Conservation (phyloP, 768 basidiomycete species). For the Lactarius akahatsu region DNA sequence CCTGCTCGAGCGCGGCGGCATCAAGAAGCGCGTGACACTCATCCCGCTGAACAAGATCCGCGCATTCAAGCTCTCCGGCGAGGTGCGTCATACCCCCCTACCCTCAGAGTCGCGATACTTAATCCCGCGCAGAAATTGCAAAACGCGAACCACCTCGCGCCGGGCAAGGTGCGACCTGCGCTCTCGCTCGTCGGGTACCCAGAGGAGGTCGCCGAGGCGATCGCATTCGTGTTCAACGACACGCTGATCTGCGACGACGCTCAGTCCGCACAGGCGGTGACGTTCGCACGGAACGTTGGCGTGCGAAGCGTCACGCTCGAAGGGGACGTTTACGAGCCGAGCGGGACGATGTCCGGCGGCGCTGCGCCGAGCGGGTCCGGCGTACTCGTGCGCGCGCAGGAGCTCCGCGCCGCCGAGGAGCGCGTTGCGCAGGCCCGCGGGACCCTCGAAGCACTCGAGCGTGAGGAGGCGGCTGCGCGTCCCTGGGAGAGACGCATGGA, state of each 20-base stretch:
- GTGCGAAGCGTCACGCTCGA: slow-evolving; percentile 89
- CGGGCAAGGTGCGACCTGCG: slow-evolving; percentile 80
- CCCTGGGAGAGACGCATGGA: slow-evolving; percentile 64
- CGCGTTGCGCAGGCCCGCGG: slow-evolving; percentile 51
- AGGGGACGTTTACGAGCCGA: slow-evolving; percentile 96
- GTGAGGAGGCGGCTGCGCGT: slow-evolving; percentile 51
- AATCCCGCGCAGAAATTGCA: slow-evolving; percentile 61
- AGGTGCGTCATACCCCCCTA: slow-evolving; percentile 39
- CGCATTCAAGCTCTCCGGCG: slow-evolving; percentile 49
- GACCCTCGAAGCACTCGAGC: slow-evolving; percentile 52
- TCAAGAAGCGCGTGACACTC: slow-evolving; percentile 88
- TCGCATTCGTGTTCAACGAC: slow-evolving; percentile 91
- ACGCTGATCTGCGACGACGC: slow-evolving; percentile 90
- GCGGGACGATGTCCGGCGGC: slow-evolving; percentile 90
- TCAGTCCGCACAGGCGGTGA: slow-evolving; percentile 81
- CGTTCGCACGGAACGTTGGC: slow-evolving; percentile 67
- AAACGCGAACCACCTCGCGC: slow-evolving; percentile 67
- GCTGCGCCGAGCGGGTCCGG: slow-evolving; percentile 76
- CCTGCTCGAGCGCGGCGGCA: slow-evolving; percentile 69
- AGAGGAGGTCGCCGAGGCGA: slow-evolving; percentile 79
- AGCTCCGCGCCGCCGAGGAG: slow-evolving; percentile 67
- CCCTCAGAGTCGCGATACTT: neutral
- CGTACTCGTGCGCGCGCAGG: slow-evolving; percentile 78
- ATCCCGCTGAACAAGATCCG: slow-evolving; percentile 94
- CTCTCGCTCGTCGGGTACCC: slow-evolving; percentile 86